Evolutionary conservation across 306 rosid species (phyloP).

Genomic region (Fragaria nilgerrensis): DNA sequence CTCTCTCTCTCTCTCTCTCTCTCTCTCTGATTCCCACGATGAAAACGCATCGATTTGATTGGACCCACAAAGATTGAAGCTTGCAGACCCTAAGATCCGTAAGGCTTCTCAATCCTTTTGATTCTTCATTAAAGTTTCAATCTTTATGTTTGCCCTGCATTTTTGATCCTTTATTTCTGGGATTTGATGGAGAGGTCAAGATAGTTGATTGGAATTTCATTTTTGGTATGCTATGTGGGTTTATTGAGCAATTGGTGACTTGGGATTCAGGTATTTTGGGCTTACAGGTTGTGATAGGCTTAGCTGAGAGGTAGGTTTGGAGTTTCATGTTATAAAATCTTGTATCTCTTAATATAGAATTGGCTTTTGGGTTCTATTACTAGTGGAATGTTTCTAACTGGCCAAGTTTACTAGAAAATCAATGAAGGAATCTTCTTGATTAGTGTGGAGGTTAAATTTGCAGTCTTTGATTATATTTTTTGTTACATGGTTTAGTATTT

Average conservation of each 20-base stretch:
- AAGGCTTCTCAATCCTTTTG: constrained; percentile 17
- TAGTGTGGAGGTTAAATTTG: background rate
- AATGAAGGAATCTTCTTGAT: background rate
- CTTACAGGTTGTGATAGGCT: background rate
- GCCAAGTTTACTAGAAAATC: background rate
- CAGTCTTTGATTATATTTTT: background rate
- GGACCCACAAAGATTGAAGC: constrained; percentile 16
- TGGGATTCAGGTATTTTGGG: background rate
- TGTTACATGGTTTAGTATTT: background rate
- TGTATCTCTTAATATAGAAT: background rate
- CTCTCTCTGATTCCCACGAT: constrained; percentile 9
- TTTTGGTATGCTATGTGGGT: background rate
- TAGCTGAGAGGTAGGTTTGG: constrained; percentile 13
- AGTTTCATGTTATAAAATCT: background rate
- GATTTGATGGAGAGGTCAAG: background rate
- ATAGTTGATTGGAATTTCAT: background rate
- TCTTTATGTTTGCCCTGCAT: background rate
- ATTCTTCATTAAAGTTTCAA: constrained; percentile 6
- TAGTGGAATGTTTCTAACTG: background rate
- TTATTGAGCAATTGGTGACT: background rate
- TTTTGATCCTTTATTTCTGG: constrained; percentile 5
- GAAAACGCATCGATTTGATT: constrained; percentile 21
- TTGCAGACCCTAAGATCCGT: constrained; percentile 27
- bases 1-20: constrained; percentile 10
- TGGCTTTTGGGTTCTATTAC: background rate